A percentile compares a stretch with the other conserved stretches of the same genome.
phyloP scores from a whole-genome alignment of 2,329 filamentous ascomycete species.

The Talaromyces piceae region DNA sequence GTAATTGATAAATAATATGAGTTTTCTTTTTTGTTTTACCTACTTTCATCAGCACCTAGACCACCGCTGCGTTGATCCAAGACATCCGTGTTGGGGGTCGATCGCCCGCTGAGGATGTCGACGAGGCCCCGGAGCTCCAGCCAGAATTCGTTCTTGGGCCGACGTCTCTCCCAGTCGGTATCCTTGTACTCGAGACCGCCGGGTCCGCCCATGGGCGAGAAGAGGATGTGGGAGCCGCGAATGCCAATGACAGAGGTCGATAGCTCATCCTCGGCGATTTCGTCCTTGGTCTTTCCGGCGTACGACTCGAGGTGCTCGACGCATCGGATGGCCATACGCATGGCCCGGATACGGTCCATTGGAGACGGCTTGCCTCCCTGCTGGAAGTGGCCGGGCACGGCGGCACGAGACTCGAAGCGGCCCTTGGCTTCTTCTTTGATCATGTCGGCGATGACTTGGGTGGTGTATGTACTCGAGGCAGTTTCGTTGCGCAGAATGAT shows the following conservation, averaged over 20 bases:
- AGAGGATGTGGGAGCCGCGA: constrained; percentile 81
- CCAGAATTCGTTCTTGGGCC: constrained; percentile 84
- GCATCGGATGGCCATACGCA: constrained; percentile 87
- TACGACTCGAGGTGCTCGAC: constrained; percentile 83
- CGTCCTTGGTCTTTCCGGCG: constrained; percentile 56
- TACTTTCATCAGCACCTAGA: neutral
- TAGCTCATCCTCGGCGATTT: constrained; percentile 65
- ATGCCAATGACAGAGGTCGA: constrained; percentile 84
- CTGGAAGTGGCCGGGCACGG: constrained; percentile 88
- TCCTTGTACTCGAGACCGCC: constrained; percentile 69
- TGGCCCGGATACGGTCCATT: constrained; percentile 91
- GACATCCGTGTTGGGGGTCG: constrained; percentile 20
- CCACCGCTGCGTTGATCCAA: neutral
- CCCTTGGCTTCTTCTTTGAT: constrained; percentile 89
- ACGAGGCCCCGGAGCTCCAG: constrained; percentile 70
- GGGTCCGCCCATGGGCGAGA: constrained; percentile 60
- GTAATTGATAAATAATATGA: too few relatives aligned
- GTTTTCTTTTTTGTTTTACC: neutral
- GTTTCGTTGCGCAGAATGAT: constrained; percentile 96
- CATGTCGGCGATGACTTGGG: constrained; percentile 89
- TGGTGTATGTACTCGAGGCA: constrained; percentile 81
- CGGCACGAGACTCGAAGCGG: constrained; percentile 85
- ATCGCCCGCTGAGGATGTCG: constrained; percentile 73
- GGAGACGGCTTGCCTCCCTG: constrained; percentile 87
- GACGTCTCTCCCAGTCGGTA: constrained; percentile 87